phyloP scores from a whole-genome alignment of 192 early-diverging fungal genomes.

The Helicostylum pulchrum region DNA sequence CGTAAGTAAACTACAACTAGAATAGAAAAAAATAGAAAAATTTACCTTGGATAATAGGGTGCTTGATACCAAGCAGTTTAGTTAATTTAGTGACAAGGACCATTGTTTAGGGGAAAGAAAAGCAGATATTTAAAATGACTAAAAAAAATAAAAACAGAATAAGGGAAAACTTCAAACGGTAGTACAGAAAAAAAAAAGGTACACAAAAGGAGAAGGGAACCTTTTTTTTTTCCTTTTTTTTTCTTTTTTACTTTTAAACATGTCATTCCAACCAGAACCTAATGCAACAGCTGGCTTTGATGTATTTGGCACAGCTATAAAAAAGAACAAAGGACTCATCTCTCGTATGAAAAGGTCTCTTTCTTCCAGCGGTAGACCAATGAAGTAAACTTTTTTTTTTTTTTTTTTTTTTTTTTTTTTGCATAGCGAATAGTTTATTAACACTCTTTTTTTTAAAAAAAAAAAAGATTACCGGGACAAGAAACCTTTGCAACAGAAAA shows the following conservation, averaged over 20 bases:
- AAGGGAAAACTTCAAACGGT: too few species aligned
- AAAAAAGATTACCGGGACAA: conserved; percentile 4
- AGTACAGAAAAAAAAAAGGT: too few species aligned
- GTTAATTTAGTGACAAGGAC: conserved; percentile 62
- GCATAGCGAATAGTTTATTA: not conserved
- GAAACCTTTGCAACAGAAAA: not conserved
- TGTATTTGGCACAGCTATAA: conserved; percentile 2
- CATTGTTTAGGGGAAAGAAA: conserved; percentile 35
- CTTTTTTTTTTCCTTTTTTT: not conserved
- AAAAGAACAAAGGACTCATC: conserved; percentile 8
- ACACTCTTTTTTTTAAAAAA: not conserved
- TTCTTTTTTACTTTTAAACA: not conserved
- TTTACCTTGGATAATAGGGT: conserved; percentile 68
- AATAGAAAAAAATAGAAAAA: not conserved
- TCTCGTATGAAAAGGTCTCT: conserved; percentile 15
- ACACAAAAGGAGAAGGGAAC: too few species aligned
- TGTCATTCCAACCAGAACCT: not conserved
- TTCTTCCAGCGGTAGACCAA: conserved; percentile 12
- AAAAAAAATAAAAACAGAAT: too few species aligned
- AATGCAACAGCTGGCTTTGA: conserved; percentile 3
- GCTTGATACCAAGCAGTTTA: conserved; percentile 62
- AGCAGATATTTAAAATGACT: not conserved
- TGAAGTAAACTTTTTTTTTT: not conserved
- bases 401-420: too few species aligned
- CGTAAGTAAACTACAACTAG: too few species aligned